Evolutionary conservation across 352 stramenopile species (phyloP).

Genomic region (Phytophthora uliginosa): DNA sequence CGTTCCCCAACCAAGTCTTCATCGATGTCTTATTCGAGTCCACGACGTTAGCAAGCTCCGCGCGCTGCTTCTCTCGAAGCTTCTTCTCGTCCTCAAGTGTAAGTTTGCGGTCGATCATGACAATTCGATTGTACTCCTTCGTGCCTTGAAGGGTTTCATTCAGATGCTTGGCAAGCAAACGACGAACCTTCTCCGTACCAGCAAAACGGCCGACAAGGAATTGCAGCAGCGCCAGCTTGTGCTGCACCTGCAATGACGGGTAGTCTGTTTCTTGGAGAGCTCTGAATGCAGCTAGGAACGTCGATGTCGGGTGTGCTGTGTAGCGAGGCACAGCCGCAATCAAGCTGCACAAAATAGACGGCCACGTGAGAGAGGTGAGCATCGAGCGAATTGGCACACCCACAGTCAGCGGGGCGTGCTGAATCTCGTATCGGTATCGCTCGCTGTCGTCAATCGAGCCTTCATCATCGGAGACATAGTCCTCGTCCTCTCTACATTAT

Average conservation of each 20-base stretch:
- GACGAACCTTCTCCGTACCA: constrained; percentile 73
- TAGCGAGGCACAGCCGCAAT: constrained; percentile 81
- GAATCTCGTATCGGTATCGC: constrained; percentile 84
- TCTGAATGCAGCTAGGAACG: constrained; percentile 58
- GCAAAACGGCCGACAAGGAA: constrained; percentile 76
- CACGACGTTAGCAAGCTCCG: constrained; percentile 61
- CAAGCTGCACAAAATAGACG: constrained; percentile 73
- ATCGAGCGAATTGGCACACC: constrained; percentile 83
- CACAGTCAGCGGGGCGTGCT: constrained; percentile 82
- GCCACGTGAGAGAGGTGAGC: constrained; percentile 87
- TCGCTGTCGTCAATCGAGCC: constrained; percentile 82
- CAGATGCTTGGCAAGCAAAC: constrained; percentile 67
- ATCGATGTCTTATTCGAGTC: constrained; percentile 70
- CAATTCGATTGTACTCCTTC: constrained; percentile 81
- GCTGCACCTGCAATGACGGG: constrained; percentile 49
- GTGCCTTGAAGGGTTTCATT: constrained; percentile 62
- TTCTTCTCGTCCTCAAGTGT: constrained; percentile 87
- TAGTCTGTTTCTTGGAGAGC: constrained; percentile 66
- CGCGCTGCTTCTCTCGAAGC: constrained; percentile 75
- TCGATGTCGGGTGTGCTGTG: constrained; percentile 46
- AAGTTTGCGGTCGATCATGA: constrained; percentile 73
- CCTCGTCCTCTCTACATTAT: constrained; percentile 74
- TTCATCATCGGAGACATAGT: constrained; percentile 89
- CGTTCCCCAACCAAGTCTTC: constrained; percentile 65
- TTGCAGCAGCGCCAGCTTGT: constrained; percentile 80